Base-by-base conservation (phyloP, 2,329 filamentous ascomycete genomes). In the Cordyceps farinosa region DNA sequence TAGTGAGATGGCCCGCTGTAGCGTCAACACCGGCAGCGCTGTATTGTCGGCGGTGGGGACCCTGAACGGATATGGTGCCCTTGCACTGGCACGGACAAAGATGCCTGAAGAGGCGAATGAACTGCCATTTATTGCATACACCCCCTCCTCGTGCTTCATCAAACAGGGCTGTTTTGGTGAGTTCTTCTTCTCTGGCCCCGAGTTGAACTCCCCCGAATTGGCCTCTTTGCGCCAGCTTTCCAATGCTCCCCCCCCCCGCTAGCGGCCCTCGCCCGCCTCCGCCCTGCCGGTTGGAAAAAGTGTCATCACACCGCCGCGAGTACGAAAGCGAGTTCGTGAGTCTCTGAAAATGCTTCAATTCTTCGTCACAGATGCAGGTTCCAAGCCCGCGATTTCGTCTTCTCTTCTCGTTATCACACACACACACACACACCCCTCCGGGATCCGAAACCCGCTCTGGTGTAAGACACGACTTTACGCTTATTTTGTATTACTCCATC, bases 401-500 rank as follows among this genome's bases (percentile, higher is more conserved):
- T 13, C 38, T 27, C 17, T 32, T 32, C 7, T 38, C n/a, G 9
- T 15, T 15, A 38, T 5, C 29, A n/a, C 5, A 32, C 8, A 22
- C 22, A 22, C 8, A 22, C 22, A 22, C 13, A 8, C 47, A 32
- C 34, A 44, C 34, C 57, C 30, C 29, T n/a, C 48, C 38, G 58
- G 42, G 22, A 30, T 55, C 34, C 40, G 59, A 61, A 61, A 61
- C 59, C 59, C 59, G 50, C 50, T 55, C 40, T 38, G 30, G 27
- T 40, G 50, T 61, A 54, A 53, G 59, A 61, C 59, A 54, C 51
- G 17, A 40, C 50, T 61, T 61, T 47, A 54, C 40, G 59, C 59
- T 61, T 61, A 61, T 61, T 61, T 61, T 54, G 50, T 61, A 61
- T 61, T 61, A 61, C 59, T 36, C 50, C 50, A 10, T 38, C n/a